These are phyloP conservation scores for Suillus variegatus DNA, from an alignment of 768 basidiomycete genomes.

Conservation along the genomic window DNA sequence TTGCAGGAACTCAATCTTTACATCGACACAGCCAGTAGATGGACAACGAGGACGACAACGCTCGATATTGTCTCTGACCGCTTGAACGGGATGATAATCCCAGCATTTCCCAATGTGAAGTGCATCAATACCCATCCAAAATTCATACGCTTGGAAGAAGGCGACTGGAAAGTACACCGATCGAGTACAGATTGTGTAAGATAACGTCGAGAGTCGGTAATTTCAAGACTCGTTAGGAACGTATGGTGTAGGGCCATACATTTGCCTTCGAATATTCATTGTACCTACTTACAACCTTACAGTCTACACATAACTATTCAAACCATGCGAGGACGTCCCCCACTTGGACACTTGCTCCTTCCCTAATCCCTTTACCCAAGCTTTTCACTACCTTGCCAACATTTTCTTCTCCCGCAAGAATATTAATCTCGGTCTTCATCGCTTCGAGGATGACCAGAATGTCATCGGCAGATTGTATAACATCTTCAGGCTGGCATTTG, in stretches of 20 bases:
- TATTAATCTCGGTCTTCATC: conserved; percentile 64
- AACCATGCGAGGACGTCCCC: conserved; percentile 47
- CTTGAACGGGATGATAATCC: background rate
- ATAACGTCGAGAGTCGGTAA: background rate
- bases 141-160: background rate
- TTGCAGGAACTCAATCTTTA: background rate
- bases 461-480: conserved; percentile 41
- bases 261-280: background rate
- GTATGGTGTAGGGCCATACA: background rate
- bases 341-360: conserved; percentile 46
- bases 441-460: conserved; percentile 57
- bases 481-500: conserved; percentile 42
- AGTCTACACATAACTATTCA: conserved; percentile 8
- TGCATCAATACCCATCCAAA: background rate
- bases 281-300: background rate
- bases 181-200: background rate
- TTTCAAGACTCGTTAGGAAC: background rate
- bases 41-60: background rate
- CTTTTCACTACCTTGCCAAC: conserved; percentile 45
- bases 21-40: background rate
- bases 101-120: background rate
- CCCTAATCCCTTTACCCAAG: conserved; percentile 41
- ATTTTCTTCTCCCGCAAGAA: conserved; percentile 46
- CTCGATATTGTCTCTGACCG: background rate
- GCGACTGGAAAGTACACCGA: background rate